Evolutionary conservation across 2,329 filamentous ascomycete genomes (phyloP).

Genomic region (Dactylellina haptotyla): DNA sequence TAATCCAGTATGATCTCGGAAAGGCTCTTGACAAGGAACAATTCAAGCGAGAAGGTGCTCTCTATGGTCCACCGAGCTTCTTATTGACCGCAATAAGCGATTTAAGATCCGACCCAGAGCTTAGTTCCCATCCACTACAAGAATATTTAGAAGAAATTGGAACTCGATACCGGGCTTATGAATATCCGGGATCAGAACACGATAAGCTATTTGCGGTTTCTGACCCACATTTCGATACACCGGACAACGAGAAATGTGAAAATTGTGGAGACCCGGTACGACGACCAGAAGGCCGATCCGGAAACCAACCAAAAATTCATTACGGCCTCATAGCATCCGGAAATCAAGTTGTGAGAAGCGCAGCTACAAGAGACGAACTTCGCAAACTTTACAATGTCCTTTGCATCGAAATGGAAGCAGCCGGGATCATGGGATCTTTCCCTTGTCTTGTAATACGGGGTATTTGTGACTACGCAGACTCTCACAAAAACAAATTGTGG

Average conservation of each 20-base stretch:
- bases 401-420: conserved; percentile 25
- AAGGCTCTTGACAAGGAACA: conserved; percentile 2
- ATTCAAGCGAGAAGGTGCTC: too few species aligned
- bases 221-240: background rate
- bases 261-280: background rate
- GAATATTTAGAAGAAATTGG: too few species aligned
- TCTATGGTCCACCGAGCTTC: too few species aligned
- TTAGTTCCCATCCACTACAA: too few species aligned
- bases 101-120: too few species aligned
- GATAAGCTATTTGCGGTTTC: too few species aligned
- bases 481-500: conserved; percentile 24
- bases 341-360: too few species aligned
- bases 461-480: conserved; percentile 35
- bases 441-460: conserved; percentile 28
- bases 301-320: conserved; percentile 9
- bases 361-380: background rate
- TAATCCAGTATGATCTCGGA: conserved; percentile 16
- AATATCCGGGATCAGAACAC: too few species aligned
- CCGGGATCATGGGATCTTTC: background rate
- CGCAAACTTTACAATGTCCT: background rate
- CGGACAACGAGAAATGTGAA: background rate
- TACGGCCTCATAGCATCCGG: too few species aligned
- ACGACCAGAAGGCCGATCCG: background rate
- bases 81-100: too few species aligned
- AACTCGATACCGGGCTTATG: too few species aligned